Percentiles rank a stretch among this genome's conserved stretches.
phyloP scores from a whole-genome alignment of 2,329 filamentous ascomycete genomes.

The Penicillium sp. region DNA sequence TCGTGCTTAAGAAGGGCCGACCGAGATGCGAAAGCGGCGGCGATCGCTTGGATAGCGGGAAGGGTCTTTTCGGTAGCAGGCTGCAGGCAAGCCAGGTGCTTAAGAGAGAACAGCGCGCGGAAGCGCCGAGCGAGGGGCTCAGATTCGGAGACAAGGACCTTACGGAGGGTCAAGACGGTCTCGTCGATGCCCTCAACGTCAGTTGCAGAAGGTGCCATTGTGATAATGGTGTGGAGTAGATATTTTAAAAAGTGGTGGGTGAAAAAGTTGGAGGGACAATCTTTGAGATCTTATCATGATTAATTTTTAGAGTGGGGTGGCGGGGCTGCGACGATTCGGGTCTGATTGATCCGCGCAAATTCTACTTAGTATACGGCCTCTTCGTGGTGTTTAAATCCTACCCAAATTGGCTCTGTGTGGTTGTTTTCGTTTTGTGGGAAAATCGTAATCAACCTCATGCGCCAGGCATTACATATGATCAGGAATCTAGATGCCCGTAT shows the following conservation, averaged over 20 bases:
- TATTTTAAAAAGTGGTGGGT: not conserved
- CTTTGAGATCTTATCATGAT: slow-evolving; percentile 39
- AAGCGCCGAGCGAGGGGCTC: slow-evolving; percentile 86
- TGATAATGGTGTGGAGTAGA: not conserved
- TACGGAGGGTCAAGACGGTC: slow-evolving; percentile 54
- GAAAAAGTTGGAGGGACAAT: slow-evolving; percentile 19
- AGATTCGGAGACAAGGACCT: slow-evolving; percentile 75
- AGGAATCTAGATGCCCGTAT: too few relatives aligned
- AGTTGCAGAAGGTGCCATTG: slow-evolving; percentile 36
- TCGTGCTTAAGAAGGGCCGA: slow-evolving; percentile 95
- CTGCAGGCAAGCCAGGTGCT: slow-evolving; percentile 77
- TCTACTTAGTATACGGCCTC: not conserved
- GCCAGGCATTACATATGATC: too few relatives aligned
- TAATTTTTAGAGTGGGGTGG: slow-evolving; percentile 41
- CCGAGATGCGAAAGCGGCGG: slow-evolving; percentile 77
- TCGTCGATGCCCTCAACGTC: slow-evolving; percentile 29
- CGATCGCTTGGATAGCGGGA: slow-evolving; percentile 75
- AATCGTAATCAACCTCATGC: too few relatives aligned
- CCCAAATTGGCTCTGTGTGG: not conserved
- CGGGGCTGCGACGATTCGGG: slow-evolving; percentile 28
- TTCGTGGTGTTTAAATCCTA: not conserved
- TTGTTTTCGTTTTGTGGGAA: not conserved
- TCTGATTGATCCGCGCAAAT: slow-evolving; percentile 15
- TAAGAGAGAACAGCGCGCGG: slow-evolving; percentile 95
- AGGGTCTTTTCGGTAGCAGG: slow-evolving; percentile 58